Evolutionary conservation across 2,329 filamentous ascomycete genomes (phyloP).

Genomic region (Calonectria fujianensis): DNA sequence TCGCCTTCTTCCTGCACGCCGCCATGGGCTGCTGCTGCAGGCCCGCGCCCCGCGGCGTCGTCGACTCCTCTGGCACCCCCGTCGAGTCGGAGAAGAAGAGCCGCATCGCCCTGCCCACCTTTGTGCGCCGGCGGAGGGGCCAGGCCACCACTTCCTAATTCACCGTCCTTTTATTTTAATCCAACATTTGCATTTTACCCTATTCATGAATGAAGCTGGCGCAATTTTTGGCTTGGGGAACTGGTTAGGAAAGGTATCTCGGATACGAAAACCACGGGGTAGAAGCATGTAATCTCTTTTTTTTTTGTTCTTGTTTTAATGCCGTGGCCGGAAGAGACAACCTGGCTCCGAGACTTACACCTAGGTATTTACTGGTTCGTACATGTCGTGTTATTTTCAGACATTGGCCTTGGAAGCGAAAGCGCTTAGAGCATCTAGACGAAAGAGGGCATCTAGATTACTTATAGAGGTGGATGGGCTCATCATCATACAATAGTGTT

Average conservation of each 20-base stretch:
- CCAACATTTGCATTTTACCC: constrained; percentile 9
- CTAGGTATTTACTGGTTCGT: not conserved
- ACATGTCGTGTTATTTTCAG: not conserved
- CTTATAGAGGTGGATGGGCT: constrained; percentile 10
- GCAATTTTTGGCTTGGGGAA: constrained; percentile 13
- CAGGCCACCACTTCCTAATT: constrained; percentile 38
- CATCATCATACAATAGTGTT: constrained; percentile 14
- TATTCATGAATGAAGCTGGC: constrained; percentile 10
- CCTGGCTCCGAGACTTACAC: not conserved
- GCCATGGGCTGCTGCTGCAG: constrained; percentile 86
- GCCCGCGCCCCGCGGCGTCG: constrained; percentile 50
- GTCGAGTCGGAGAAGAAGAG: constrained; percentile 50
- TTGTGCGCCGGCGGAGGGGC: constrained; percentile 56
- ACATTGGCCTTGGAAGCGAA: not conserved
- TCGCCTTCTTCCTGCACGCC: constrained; percentile 84
- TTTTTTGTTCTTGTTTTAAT: not conserved
- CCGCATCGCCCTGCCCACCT: constrained; percentile 51
- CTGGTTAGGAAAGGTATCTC: constrained; percentile 12
- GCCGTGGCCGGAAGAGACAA: not conserved
- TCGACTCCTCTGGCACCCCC: constrained; percentile 30
- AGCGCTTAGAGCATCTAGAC: not conserved
- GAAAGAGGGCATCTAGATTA: constrained; percentile 8
- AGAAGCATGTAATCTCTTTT: constrained; percentile 1
- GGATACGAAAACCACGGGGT: not conserved
- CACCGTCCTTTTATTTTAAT: not conserved